Conservation (phyloP, 371 early-diverging fungal genomes). For the Syncephalastrum monosporum region DNA sequence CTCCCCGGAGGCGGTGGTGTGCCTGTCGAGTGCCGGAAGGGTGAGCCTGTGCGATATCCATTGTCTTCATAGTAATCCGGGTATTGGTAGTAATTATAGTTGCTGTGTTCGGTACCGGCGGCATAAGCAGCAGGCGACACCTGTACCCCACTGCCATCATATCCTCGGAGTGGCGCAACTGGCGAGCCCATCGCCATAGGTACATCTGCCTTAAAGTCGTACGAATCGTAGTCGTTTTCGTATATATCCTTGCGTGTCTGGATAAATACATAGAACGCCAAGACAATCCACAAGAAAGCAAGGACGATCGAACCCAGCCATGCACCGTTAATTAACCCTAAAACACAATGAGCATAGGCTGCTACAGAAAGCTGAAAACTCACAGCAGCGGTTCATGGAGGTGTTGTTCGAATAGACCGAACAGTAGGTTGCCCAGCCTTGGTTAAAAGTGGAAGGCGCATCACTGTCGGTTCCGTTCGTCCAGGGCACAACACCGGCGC, state of each 20-base stretch:
- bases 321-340: conserved; percentile 26
- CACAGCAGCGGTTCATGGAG: conserved; percentile 34
- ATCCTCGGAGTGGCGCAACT: no score
- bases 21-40: no score
- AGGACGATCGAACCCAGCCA: conserved; percentile 21
- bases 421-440: conserved; percentile 30
- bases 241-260: conserved; percentile 26
- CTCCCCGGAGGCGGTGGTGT: no score
- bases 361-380: conserved; percentile 5
- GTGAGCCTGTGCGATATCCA: no score
- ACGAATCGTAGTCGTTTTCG: conserved; percentile 25
- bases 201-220: conserved; percentile 25
- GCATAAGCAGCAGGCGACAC: no score
- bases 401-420: conserved; percentile 11
- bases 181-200: conserved; percentile 24
- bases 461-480: conserved; percentile 10
- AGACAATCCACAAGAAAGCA: conserved; percentile 20
- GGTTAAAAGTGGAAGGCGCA: conserved; percentile 6
- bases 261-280: conserved; percentile 15
- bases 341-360: not conserved
- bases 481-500: conserved; percentile 33
- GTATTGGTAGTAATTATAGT: no score
- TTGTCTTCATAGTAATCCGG: no score
- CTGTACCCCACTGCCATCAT: no score
- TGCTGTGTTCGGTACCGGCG: no score